Conservation (phyloP, 768 basidiomycete genomes). For the Glaciozyma antarctica region DNA sequence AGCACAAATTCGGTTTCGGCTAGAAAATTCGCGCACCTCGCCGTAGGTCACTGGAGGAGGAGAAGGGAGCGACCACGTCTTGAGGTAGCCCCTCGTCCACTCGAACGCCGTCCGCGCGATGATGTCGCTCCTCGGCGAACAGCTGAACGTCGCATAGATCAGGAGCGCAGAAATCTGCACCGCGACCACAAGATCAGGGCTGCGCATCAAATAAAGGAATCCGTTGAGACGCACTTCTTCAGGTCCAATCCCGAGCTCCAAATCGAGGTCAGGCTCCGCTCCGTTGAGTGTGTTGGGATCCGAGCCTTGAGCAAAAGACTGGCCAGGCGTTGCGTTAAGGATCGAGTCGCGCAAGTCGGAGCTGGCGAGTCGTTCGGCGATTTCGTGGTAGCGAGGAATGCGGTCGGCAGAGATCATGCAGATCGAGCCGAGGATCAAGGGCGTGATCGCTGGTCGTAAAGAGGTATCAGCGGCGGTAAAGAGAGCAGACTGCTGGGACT, state of each 20-base stretch:
- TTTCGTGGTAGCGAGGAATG: constrained; percentile 1
- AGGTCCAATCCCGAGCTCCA: constrained; percentile 3
- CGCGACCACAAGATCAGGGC: neutral
- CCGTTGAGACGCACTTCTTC: neutral
- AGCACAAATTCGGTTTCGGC: neutral
- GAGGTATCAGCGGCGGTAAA: too few relatives aligned
- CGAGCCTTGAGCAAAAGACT: neutral
- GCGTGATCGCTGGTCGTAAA: neutral
- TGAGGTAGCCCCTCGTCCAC: constrained; percentile 1
- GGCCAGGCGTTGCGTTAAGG: neutral
- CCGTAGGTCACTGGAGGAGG: constrained; percentile 5
- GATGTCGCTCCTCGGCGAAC: neutral
- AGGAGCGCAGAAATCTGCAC: neutral
- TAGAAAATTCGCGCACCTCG: neutral
- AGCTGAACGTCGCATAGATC: neutral
- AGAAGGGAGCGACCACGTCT: neutral
- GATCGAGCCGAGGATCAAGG: neutral
- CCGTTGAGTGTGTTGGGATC: neutral
- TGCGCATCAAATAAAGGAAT: neutral
- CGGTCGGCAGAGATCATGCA: neutral
- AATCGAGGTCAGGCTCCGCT: neutral
- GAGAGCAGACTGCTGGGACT: too few relatives aligned
- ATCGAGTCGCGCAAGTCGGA: neutral
- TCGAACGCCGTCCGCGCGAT: constrained; percentile 1
- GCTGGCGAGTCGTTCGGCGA: neutral